phyloP scores from a whole-genome alignment of 345 rosid species.

The Populus tremula region DNA sequence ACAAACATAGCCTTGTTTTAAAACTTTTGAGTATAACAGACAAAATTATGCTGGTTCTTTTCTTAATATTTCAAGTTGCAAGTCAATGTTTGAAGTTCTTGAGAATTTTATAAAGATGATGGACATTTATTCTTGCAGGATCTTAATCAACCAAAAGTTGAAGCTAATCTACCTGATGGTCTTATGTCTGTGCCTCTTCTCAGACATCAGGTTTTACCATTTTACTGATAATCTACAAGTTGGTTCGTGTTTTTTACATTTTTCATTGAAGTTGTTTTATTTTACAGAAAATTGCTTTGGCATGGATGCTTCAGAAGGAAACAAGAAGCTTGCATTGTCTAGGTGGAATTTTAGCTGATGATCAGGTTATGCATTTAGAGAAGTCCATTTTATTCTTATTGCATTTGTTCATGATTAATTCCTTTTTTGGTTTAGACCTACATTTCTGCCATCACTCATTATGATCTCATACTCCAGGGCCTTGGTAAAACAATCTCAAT shows the following conservation, averaged over 20 bases:
- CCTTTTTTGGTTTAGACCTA: background rate
- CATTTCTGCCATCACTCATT: constrained; percentile 2
- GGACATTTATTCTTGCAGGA: constrained; percentile 46
- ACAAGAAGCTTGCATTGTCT: constrained; percentile 70
- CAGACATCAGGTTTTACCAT: constrained; percentile 76
- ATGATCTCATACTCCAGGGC: constrained; percentile 52
- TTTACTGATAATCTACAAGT: constrained; percentile 8
- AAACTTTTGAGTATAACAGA: background rate
- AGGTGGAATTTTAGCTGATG: constrained; percentile 99
- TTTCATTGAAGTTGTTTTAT: constrained; percentile 18
- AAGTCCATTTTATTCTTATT: constrained; percentile 1
- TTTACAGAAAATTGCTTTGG: constrained; percentile 89
- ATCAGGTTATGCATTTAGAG: constrained; percentile 58
- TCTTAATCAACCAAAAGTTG: constrained; percentile 78
- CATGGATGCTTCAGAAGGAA: constrained; percentile 96
- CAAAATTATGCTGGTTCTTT: background rate
- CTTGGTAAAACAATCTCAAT: constrained; percentile 96
- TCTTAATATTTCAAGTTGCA: constrained; percentile 1
- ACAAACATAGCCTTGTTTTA: too few species aligned
- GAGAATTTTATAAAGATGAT: constrained; percentile 8
- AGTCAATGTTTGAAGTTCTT: constrained; percentile 11
- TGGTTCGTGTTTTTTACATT: background rate
- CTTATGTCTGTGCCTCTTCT: constrained; percentile 81
- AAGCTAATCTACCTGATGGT: constrained; percentile 67
- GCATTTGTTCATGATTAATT: background rate